Conservation (phyloP, 129 eudicot species). For the Dittrichia graveolens region DNA sequence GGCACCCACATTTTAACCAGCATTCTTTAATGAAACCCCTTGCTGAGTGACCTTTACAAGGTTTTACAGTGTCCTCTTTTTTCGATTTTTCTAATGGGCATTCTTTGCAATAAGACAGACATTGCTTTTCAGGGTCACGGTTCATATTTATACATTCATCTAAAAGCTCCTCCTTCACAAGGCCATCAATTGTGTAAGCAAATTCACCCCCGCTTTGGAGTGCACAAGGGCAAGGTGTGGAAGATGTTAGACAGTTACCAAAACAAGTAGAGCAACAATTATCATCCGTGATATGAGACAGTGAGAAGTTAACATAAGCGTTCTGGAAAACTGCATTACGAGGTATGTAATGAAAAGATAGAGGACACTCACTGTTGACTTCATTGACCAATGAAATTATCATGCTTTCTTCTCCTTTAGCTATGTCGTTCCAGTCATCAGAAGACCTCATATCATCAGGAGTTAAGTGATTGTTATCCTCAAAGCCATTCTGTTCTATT, state of each 20-base stretch:
- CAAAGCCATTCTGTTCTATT: conserved; percentile 24
- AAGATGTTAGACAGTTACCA: conserved; percentile 60
- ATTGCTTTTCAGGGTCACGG: conserved; percentile 65
- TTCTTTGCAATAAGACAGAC: conserved; percentile 60
- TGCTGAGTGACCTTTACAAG: conserved; percentile 78
- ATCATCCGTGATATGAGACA: conserved; percentile 62
- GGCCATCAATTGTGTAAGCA: conserved; percentile 73
- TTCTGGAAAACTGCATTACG: conserved; percentile 66
- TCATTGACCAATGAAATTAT: conserved; percentile 59
- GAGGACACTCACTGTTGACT: conserved; percentile 55
- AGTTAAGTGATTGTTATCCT: conserved; percentile 32
- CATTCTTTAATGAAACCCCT: conserved; percentile 86
- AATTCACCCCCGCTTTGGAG: conserved; percentile 60
- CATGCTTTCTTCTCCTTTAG: conserved; percentile 77
- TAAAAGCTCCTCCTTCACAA: conserved; percentile 67
- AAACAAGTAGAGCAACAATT: conserved; percentile 64
- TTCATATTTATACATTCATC: conserved; percentile 61
- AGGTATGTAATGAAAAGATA: conserved; percentile 69
- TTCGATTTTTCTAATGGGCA: conserved; percentile 79
- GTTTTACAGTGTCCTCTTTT: conserved; percentile 55
- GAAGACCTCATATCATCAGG: conserved; percentile 32
- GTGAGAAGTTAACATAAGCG: conserved; percentile 68
- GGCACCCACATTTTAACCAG: conserved; percentile 87
- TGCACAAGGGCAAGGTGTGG: conserved; percentile 69
- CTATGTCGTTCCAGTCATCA: conserved; percentile 49